These are phyloP conservation scores for Strigomonas galati DNA, from an alignment of 208 protist species.

Conservation along the genomic window DNA sequence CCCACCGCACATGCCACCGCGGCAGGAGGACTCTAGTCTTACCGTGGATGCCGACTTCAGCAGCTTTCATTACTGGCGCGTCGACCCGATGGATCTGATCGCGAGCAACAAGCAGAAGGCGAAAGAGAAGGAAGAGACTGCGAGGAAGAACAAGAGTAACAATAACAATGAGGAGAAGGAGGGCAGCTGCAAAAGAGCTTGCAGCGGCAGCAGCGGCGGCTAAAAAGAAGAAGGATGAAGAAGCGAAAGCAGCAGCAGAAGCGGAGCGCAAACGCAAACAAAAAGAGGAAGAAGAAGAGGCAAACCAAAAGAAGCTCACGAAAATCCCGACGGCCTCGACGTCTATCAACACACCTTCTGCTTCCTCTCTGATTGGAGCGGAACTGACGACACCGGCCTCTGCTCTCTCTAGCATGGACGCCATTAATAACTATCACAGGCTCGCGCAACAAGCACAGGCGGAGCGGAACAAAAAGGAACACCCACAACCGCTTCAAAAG, in stretches of 20 bases:
- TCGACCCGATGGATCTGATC: slow-evolving; percentile 37
- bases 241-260: neutral
- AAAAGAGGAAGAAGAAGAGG: neutral
- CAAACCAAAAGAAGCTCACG: neutral
- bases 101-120: neutral
- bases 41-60: slow-evolving; percentile 65
- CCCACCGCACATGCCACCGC: no score
- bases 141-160: slow-evolving; percentile 9
- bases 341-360: no score
- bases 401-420: no score
- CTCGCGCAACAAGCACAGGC: no score
- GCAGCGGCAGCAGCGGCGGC: neutral
- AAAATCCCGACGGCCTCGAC: no score
- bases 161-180: slow-evolving; percentile 12
- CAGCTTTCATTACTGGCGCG: slow-evolving; percentile 75
- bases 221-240: neutral
- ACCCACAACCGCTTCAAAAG: no score
- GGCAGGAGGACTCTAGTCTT: no score
- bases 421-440: no score
- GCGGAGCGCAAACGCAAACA: neutral
- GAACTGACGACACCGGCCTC: no score
- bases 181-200: neutral
- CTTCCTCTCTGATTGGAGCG: no score
- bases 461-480: no score
- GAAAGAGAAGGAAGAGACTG: slow-evolving; percentile 1